Percentiles rank a stretch among this genome's conserved stretches.
phyloP scores from a whole-genome alignment of 1,139 yeast genomes.

The Saccharomycopsis phalli region DNA sequence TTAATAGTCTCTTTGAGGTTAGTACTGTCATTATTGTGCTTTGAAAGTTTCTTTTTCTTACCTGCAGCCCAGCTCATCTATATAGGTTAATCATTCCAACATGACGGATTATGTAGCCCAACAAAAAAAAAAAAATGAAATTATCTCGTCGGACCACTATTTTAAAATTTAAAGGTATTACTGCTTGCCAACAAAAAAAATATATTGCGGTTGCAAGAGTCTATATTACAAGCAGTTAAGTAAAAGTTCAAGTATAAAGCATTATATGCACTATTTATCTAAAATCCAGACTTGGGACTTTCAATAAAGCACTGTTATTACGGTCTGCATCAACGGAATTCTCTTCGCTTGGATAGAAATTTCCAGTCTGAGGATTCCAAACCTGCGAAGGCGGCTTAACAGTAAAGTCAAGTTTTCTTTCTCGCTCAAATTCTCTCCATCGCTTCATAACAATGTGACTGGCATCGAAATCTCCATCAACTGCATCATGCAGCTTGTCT shows the following conservation, averaged over 20 bases:
- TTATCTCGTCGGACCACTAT: too few relatives aligned
- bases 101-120: too few relatives aligned
- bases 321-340: neutral
- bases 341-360: constrained; percentile 1
- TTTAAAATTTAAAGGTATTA: too few relatives aligned
- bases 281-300: neutral
- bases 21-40: constrained; percentile 33
- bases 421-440: constrained; percentile 91
- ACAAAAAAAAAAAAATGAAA: too few relatives aligned
- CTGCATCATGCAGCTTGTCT: constrained; percentile 54
- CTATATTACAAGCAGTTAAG: too few relatives aligned
- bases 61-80: too few relatives aligned
- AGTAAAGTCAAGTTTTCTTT: constrained; percentile 27
- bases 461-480: constrained; percentile 82
- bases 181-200: too few relatives aligned
- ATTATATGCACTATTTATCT: too few relatives aligned
- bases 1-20: constrained; percentile 55
- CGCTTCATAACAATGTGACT: constrained; percentile 81
- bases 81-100: too few relatives aligned
- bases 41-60: too few relatives aligned
- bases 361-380: constrained; percentile 12
- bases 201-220: too few relatives aligned
- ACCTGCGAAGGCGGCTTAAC: constrained; percentile 16
- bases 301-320: neutral
- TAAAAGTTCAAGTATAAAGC: too few relatives aligned